A percentile compares a stretch with the other conserved stretches of the same genome.
These are phyloP conservation scores for Termitomyces sp. DNA, from an alignment of 768 basidiomycete species.

Conservation along the genomic window DNA sequence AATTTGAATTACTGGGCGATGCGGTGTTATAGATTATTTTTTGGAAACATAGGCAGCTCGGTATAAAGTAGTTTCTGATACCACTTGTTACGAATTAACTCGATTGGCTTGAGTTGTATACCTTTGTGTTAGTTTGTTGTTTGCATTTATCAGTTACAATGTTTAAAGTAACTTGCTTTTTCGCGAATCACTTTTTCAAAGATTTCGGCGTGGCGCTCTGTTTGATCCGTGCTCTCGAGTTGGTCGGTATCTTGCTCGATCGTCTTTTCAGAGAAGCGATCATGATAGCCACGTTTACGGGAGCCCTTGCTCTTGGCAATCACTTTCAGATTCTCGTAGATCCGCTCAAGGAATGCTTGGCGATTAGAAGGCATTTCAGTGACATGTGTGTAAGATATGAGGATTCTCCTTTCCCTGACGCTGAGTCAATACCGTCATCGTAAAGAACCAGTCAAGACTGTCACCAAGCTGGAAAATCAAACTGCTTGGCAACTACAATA, in stretches of 20 bases:
- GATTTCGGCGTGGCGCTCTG: background rate
- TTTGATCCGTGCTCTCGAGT: background rate
- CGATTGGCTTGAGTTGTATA: background rate
- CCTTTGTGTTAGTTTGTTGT: background rate
- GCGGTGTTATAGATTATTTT: background rate
- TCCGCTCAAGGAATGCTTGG: background rate
- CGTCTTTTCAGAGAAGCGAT: background rate
- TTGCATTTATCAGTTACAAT: background rate
- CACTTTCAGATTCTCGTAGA: background rate
- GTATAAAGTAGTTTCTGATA: background rate
- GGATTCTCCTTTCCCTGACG: background rate
- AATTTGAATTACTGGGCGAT: background rate
- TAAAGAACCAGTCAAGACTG: too few relatives aligned
- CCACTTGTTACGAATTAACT: background rate
- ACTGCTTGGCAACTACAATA: too few relatives aligned
- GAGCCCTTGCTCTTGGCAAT: background rate
- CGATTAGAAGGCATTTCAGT: background rate
- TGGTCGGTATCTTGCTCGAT: background rate
- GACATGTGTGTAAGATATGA: background rate
- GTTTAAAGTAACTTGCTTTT: too few relatives aligned
- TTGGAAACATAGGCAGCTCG: background rate
- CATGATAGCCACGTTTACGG: background rate
- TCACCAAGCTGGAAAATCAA: too few relatives aligned
- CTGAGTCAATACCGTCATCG: background rate
- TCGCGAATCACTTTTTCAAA: background rate